Evolutionary conservation across 805 yeast genomes (phyloP).

Genomic region (Blastobotrys mokoenaii): DNA sequence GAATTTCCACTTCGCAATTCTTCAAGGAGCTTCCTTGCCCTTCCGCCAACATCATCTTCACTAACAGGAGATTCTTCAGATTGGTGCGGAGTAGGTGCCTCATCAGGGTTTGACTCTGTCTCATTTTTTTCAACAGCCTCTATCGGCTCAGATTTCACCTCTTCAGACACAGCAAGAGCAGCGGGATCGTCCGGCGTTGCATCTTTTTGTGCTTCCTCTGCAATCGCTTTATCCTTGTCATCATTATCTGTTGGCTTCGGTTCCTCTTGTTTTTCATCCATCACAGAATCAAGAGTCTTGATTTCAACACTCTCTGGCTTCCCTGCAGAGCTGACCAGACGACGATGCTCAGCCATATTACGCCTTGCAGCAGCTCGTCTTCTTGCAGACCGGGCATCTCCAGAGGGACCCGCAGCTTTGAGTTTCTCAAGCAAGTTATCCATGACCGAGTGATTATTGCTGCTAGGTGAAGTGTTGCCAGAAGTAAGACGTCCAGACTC

Average conservation of each 20-base stretch:
- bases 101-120: background rate
- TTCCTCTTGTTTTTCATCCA: background rate
- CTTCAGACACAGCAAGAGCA: background rate
- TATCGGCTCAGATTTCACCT: background rate
- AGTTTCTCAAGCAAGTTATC: conserved; percentile 80
- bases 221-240: background rate
- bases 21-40: conserved; percentile 57
- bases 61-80: conserved; percentile 16
- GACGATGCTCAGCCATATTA: conserved; percentile 39
- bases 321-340: conserved; percentile 11
- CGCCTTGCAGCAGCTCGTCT: conserved; percentile 69
- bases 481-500: conserved; percentile 15
- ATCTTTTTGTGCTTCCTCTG: background rate
- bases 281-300: background rate
- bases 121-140: background rate
- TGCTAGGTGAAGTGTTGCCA: conserved; percentile 17
- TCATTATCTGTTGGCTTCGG: background rate
- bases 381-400: conserved; percentile 72
- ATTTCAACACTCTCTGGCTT: background rate
- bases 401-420: conserved; percentile 74
- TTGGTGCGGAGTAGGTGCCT: background rate
- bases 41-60: conserved; percentile 40
- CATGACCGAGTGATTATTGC: conserved; percentile 49
- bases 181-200: background rate
- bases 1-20: conserved; percentile 42